phyloP scores from a whole-genome alignment of 768 basidiomycete genomes.

The Phaeotremella skinneri region DNA sequence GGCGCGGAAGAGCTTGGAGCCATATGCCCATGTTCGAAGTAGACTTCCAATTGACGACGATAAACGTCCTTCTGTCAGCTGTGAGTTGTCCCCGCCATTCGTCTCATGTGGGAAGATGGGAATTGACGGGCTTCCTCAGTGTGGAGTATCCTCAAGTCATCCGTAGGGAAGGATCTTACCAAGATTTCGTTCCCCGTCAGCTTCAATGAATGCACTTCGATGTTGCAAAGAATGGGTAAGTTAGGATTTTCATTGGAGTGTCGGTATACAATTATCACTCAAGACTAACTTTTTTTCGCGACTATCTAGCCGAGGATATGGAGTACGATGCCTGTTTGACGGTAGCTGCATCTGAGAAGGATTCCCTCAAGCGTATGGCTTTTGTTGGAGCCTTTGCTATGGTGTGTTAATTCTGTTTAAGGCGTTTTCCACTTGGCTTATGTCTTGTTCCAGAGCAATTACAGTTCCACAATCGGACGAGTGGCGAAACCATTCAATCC shows the following conservation, averaged over 20 bases:
- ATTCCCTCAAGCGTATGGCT: conserved; percentile 78
- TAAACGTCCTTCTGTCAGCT: conserved; percentile 71
- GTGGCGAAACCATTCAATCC: conserved; percentile 98
- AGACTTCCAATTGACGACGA: conserved; percentile 66
- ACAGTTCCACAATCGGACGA: conserved; percentile 90
- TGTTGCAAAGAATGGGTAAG: conserved; percentile 83
- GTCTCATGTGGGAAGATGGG: no score
- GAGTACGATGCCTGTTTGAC: conserved; percentile 93
- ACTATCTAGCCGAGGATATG: conserved; percentile 74
- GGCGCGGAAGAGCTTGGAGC: conserved; percentile 56
- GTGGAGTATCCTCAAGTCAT: conserved; percentile 92
- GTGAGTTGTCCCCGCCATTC: conserved; percentile 23
- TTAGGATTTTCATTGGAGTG: background rate
- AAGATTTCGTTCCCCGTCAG: conserved; percentile 91
- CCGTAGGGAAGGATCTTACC: conserved; percentile 94
- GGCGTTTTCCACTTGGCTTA: background rate
- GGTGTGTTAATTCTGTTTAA: conserved; percentile 55
- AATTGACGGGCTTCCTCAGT: conserved; percentile 52
- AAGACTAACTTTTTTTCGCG: conserved; percentile 1
- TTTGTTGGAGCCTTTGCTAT: conserved; percentile 96
- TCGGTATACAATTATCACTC: background rate
- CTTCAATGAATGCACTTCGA: conserved; percentile 69
- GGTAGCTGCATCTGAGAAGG: conserved; percentile 70
- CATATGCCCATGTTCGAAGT: conserved; percentile 65
- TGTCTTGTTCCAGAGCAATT: conserved; percentile 60